Base-by-base conservation (phyloP, 148 eudicot genomes). In the Selenicereus undatus region DNA sequence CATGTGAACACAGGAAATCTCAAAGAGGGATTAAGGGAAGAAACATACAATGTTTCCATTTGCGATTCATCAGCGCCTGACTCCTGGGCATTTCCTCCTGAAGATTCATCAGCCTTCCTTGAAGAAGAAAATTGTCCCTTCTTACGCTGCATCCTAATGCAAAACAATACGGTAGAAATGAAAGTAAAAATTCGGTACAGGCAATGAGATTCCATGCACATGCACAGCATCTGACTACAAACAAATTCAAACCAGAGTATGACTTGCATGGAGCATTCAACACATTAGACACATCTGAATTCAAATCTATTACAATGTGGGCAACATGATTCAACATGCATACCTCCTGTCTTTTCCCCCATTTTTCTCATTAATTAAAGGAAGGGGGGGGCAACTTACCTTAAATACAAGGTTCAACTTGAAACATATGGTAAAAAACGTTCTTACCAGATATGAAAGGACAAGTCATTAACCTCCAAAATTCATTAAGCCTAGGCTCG, bases 81-180 rank as follows among this genome's bases (percentile, higher is more conserved):
- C 82, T 89, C 93, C 79, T 90, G 89, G n/a, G 86, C 85, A 80
- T 84, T 81, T 76, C 85, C 81, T 30, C 85, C 77, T 76, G 87
- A 69, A 71, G 87, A 36, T 48, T 85, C 89, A 71, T 84, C 90
- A 22, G 81, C 81, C 73, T 84, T 92, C 82, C 81, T 89, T 10
- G 90, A 17, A 74, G 89, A 83, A 78, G 92, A 86, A 82, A 93
- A 93, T 80, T 89, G 94, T 11, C 97, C 97, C 86, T 86, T 90
- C 73, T 86, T 92, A 36, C 97, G 97, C 11, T 89, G 89, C 94
- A 90, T 89, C 85, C 93, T 89, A 82, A 79, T 76, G 64, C 5
- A 76, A 80, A 58, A 75, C 2, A 54, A 21, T 26, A 77, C 50
- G 24, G 32, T 24, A 70, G 27, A 76, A 62, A 80, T 12, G 8